phyloP scores from a whole-genome alignment of 2,329 filamentous ascomycete genomes.

The Paraphaeosphaeria minitans region DNA sequence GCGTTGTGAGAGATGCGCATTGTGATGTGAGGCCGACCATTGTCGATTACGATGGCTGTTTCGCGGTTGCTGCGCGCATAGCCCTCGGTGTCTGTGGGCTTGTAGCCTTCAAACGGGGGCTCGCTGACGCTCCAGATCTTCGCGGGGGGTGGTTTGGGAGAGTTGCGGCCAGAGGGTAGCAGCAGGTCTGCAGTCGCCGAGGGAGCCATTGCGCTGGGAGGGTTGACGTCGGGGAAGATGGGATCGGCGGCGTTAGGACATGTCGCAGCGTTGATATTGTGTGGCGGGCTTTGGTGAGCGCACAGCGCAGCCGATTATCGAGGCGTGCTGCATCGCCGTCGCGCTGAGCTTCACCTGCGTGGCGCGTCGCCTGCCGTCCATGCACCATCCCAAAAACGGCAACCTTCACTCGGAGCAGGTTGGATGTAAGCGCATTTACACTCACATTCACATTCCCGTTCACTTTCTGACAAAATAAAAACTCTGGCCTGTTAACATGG shows the following conservation, averaged over 20 bases:
- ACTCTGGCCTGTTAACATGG: neutral
- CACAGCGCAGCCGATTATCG: slow-evolving; percentile 18
- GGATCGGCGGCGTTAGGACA: slow-evolving; percentile 26
- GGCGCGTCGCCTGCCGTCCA: slow-evolving; percentile 24
- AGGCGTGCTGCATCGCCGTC: slow-evolving; percentile 22
- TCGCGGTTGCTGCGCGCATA: slow-evolving; percentile 66
- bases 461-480: too few relatives aligned
- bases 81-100: slow-evolving; percentile 66
- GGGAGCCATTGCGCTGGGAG: slow-evolving; percentile 40
- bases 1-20: slow-evolving; percentile 7
- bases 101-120: slow-evolving; percentile 65
- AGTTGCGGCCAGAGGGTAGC: slow-evolving; percentile 51
- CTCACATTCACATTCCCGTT: neutral
- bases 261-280: slow-evolving; percentile 21
- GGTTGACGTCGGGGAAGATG: slow-evolving; percentile 18
- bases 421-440: neutral
- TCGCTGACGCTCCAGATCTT: slow-evolving; percentile 61
- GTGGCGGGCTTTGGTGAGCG: slow-evolving; percentile 23
- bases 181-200: slow-evolving; percentile 47
- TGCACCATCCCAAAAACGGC: slow-evolving; percentile 25
- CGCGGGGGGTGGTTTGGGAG: slow-evolving; percentile 59
- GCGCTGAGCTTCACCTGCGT: slow-evolving; percentile 23
- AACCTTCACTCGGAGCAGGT: slow-evolving; percentile 1
- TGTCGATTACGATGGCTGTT: slow-evolving; percentile 94
- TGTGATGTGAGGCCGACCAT: slow-evolving; percentile 64